A percentile compares a stretch with the other conserved stretches of the same genome.
Evolutionary conservation across 2,329 filamentous ascomycete genomes (phyloP).

Genomic region (Fusarium albosuccineum): DNA sequence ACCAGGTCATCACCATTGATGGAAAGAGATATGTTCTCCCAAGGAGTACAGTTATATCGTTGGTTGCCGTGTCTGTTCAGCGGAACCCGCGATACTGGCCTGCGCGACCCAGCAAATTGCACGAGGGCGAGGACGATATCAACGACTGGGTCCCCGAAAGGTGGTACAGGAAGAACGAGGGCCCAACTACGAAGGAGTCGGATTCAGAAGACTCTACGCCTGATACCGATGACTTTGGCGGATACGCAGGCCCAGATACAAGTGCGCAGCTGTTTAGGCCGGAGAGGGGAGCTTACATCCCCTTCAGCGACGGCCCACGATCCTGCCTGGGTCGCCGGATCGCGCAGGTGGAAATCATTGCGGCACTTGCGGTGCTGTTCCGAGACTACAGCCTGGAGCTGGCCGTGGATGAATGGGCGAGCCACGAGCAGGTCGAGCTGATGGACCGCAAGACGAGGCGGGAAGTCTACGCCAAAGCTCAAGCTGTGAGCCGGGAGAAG

Average conservation of each 20-base stretch:
- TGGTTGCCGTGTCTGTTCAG: conserved; percentile 70
- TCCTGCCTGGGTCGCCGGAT: conserved; percentile 70
- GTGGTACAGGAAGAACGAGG: conserved; percentile 68
- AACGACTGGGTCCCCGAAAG: conserved; percentile 79
- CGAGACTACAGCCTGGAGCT: conserved; percentile 76
- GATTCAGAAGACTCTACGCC: conserved; percentile 15
- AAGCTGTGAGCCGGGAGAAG: conserved; percentile 64
- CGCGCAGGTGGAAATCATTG: conserved; percentile 70
- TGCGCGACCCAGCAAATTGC: conserved; percentile 59
- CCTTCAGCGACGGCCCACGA: conserved; percentile 70
- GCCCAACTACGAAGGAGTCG: conserved; percentile 37
- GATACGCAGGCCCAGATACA: conserved; percentile 71
- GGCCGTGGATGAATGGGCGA: conserved; percentile 72
- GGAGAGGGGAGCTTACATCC: conserved; percentile 67
- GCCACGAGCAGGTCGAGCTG: conserved; percentile 64
- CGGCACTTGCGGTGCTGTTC: conserved; percentile 67
- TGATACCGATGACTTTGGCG: conserved; percentile 67
- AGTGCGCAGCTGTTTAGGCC: conserved; percentile 72
- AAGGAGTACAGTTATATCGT: conserved; percentile 64
- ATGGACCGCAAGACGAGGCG: conserved; percentile 63
- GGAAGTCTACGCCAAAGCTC: conserved; percentile 72
- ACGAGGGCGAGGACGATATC: conserved; percentile 65
- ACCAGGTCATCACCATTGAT: conserved; percentile 70
- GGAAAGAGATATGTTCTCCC: conserved; percentile 72
- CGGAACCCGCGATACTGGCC: conserved; percentile 83